Conservation (phyloP, 192 early-diverging fungal species). For the Backusella sp. region DNA sequence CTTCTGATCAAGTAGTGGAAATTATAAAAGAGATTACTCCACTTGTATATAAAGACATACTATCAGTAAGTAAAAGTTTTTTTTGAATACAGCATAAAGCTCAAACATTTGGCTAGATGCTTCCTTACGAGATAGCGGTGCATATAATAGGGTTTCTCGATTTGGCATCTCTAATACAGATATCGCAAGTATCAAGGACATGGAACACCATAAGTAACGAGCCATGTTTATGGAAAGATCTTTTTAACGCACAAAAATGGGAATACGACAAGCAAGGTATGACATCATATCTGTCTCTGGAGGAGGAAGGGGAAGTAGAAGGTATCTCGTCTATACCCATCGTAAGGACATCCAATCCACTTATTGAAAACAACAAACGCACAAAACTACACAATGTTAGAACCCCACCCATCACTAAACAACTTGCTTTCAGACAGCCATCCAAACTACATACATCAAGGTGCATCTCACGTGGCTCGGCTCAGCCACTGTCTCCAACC, state of each 20-base stretch:
- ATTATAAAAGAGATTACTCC: slow-evolving; percentile 43
- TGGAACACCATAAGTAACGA: slow-evolving; percentile 57
- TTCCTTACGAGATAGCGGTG: slow-evolving; percentile 54
- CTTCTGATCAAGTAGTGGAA: slow-evolving; percentile 35
- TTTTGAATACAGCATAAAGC: not conserved
- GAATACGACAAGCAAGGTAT: not conserved
- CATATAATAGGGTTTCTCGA: slow-evolving; percentile 53
- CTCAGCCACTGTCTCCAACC: not conserved
- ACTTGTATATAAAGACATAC: slow-evolving; percentile 52
- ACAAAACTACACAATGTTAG: not conserved
- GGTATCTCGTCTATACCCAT: not conserved
- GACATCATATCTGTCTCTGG: not conserved
- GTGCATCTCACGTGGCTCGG: not conserved
- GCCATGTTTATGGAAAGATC: slow-evolving; percentile 53
- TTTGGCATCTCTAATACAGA: slow-evolving; percentile 40
- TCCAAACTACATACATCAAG: not conserved
- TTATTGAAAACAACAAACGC: not conserved
- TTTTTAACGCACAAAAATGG: slow-evolving; percentile 35
- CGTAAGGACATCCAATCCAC: not conserved
- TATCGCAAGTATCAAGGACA: slow-evolving; percentile 49
- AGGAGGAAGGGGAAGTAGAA: not conserved
- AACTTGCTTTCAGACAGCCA: not conserved
- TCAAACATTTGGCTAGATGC: slow-evolving; percentile 15
- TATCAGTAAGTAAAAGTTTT: slow-evolving; percentile 30
- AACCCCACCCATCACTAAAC: not conserved